Evolutionary conservation across 108 stramenopile genomes (phyloP), one percentile per base, ranked within the genome.

Genomic region (Halocafeteria seosinensis): DNA sequence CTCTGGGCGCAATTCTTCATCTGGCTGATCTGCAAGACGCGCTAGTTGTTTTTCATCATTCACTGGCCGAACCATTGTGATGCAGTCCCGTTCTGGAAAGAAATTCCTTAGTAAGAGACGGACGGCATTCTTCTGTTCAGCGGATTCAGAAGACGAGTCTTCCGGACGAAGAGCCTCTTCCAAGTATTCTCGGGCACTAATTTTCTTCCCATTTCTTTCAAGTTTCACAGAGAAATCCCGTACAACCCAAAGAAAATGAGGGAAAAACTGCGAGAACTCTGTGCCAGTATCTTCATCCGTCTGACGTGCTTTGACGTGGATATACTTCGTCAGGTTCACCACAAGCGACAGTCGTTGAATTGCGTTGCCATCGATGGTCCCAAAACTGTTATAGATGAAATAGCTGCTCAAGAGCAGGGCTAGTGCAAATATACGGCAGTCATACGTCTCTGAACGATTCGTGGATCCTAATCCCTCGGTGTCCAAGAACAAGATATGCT

Each of bases 391-490:
- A 62, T 67, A 72, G 27, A 72, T 47, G 34, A 72, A 72, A 24
- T 34, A 31, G 0, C 62, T 63, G 55, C 36, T 38, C 50, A 72
- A 53, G 12, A 72, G 38, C n/a, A 67, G 29, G 1, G 66, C 71
- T 1, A 67, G 60, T 5, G 64, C 38, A 24, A 72, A 72, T 36
- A 72, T 63, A 60, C 58, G 59, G 5, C 52, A 37, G 50, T 72
- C 71, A 34, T 72, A 57, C 33, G 66, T 68, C 62, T 72, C 66
- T 23, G 34, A 32, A 1, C 60, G 60, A 11, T 38, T 17, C 31
- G 66, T 34, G 11, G 32, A 35, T 2, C 60, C 71, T 5, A 72
- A 62, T n/a, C 71, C 71, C 67, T 72, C 71, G 50, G 64, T 72
- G 61, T 72, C 71, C 30, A 72, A 21, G 34, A 72, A 36, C 3